Conservation (phyloP, 192 early-diverging fungal species). For the Rhizophagus clarus region DNA sequence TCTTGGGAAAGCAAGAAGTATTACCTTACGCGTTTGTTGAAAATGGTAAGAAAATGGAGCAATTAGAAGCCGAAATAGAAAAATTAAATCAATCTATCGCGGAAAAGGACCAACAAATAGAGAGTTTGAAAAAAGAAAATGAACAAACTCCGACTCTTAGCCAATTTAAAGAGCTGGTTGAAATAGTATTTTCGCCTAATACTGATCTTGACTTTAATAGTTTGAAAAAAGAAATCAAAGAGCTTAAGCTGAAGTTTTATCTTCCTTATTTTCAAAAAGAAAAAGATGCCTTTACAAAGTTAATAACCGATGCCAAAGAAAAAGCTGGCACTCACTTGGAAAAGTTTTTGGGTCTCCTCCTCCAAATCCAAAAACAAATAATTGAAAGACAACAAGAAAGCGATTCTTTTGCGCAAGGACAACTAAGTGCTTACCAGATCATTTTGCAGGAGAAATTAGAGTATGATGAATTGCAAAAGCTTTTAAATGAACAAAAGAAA, state of each 20-base stretch:
- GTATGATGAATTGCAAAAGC: neutral
- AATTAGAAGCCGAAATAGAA: neutral
- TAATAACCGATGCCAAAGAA: neutral
- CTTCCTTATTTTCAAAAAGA: neutral
- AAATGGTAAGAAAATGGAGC: too few relatives aligned
- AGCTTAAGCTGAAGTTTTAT: neutral
- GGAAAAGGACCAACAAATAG: too few relatives aligned
- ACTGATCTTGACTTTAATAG: neutral
- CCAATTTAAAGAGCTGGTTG: neutral
- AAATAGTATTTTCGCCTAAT: neutral
- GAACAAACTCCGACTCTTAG: neutral
- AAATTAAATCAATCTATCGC: too few relatives aligned
- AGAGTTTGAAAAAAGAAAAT: neutral
- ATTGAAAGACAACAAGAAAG: neutral
- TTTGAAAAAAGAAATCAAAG: neutral
- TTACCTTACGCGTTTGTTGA: too few relatives aligned
- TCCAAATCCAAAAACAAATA: neutral
- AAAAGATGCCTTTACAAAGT: neutral
- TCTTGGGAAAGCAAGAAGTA: too few relatives aligned
- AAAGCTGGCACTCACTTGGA: neutral
- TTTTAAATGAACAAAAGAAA: neutral
- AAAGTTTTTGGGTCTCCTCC: neutral
- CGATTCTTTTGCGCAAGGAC: neutral
- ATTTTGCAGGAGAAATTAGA: neutral
- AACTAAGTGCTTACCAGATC: neutral